phyloP scores from a whole-genome alignment of 2,329 filamentous ascomycete genomes.

The Colletotrichum gigasporum region DNA sequence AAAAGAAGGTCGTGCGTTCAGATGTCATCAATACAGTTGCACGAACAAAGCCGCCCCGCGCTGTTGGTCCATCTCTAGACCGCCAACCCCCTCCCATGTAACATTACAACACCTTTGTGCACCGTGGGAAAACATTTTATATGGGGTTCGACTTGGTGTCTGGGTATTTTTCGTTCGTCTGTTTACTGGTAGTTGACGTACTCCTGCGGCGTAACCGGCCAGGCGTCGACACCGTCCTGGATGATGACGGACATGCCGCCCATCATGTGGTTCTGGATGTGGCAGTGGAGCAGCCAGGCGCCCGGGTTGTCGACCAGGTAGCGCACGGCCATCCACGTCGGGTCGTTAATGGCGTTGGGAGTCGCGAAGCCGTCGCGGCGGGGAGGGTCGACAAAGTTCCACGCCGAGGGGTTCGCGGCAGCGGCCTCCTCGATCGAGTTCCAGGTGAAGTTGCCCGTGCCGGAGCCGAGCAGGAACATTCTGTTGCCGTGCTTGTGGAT shows the following conservation, averaged over 20 bases:
- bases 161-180: background rate
- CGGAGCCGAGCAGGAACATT: conserved; percentile 65
- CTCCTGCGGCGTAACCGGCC: conserved; percentile 51
- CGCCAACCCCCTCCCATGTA: background rate
- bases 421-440: conserved; percentile 62
- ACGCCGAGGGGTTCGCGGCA: conserved; percentile 53
- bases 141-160: background rate
- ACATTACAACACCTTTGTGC: conserved; percentile 15
- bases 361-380: conserved; percentile 60
- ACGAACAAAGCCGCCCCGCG: conserved; percentile 15
- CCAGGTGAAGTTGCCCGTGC: conserved; percentile 61
- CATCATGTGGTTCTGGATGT: conserved; percentile 61
- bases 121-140: background rate
- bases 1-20: background rate
- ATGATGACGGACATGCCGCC: conserved; percentile 66
- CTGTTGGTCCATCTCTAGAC: background rate
- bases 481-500: conserved; percentile 74
- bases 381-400: conserved; percentile 67
- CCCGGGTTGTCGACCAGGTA: conserved; percentile 64
- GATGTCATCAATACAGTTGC: conserved; percentile 17
- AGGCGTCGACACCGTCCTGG: conserved; percentile 55
- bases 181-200: conserved; percentile 38
- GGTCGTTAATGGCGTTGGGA: conserved; percentile 38
- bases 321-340: conserved; percentile 59
- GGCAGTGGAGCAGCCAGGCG: conserved; percentile 65